Percentiles rank a stretch among this genome's conserved stretches.
Conservation (phyloP, 208 protist species). For the Leishmania aethiopica region DNA sequence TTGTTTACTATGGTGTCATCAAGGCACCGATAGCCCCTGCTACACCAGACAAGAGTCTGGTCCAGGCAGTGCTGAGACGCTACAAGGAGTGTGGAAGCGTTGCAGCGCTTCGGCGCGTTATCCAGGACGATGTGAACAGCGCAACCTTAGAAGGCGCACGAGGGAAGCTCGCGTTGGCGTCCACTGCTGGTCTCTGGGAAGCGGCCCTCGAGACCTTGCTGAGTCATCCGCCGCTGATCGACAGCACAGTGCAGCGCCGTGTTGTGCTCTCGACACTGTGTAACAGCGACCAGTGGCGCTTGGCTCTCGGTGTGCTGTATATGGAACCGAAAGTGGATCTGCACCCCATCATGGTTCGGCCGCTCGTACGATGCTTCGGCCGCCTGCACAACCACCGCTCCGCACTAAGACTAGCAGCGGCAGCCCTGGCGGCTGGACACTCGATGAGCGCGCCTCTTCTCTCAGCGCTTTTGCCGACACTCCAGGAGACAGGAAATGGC, state of each 20-base stretch:
- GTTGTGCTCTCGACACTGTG: slow-evolving; percentile 55
- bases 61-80: slow-evolving; percentile 46
- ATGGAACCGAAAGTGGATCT: slow-evolving; percentile 25
- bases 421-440: slow-evolving; percentile 59
- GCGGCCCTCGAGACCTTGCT: slow-evolving; percentile 46
- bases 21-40: slow-evolving; percentile 44
- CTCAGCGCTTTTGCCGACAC: slow-evolving; percentile 46
- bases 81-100: slow-evolving; percentile 57
- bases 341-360: slow-evolving; percentile 48
- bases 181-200: slow-evolving; percentile 81
- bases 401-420: slow-evolving; percentile 52
- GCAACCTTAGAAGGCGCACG: slow-evolving; percentile 50
- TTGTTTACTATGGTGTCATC: slow-evolving; percentile 84
- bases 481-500: slow-evolving; percentile 63
- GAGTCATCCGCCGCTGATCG: slow-evolving; percentile 36
- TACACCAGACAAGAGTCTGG: slow-evolving; percentile 40
- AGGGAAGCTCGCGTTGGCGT: slow-evolving; percentile 58
- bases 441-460: slow-evolving; percentile 49
- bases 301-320: slow-evolving; percentile 43
- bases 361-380: slow-evolving; percentile 65
- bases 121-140: slow-evolving; percentile 81
- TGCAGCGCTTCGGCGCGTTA: slow-evolving; percentile 52
- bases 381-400: slow-evolving; percentile 31
- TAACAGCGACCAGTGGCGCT: slow-evolving; percentile 41
- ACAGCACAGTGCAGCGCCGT: slow-evolving; percentile 38